Evolutionary conservation across 140 eudicot species (phyloP), one percentile per base, ranked within the genome.

Genomic region (Oenanthe javanica): DNA sequence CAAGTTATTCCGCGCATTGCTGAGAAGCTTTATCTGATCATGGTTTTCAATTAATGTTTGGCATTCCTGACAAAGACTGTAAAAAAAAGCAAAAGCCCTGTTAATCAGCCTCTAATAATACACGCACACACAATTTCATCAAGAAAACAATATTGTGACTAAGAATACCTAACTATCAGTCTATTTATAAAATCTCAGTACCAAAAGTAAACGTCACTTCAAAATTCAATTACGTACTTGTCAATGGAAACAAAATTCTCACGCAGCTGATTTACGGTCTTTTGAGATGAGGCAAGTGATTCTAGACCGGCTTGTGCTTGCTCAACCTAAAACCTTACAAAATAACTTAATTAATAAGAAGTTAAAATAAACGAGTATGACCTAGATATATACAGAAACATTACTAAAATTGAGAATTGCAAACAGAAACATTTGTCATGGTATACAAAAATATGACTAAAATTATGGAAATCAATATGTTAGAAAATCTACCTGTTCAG

Each of bases 291-390:
- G 77, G 88, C 83, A 77, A 95, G 97, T 79, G 99, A 89, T 77
- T 95, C 90, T 27, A 95, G 87, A 80, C 98, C 98, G 77, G 93
- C 93, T 87, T 95, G 99, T 57, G 99, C 99, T 79, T 95, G 97
- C 66, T 95, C 98, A 88, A 95, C 98, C 99, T 95, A 89, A 80
- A 89, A 25, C 42, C 66, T 25, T 6, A 25, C 75, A 49, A 77
- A 55, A 81, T 46, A 78, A 77, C 9, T 50, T 4, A 6, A 49
- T 5, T 15, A 76, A 49, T 0, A 49, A n/a, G 8, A 10, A 21
- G 10, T 21, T 43, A 46, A 47, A 19, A 47, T n/a, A 74, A 5
- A 45, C 25, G 9, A n/a, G 54, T 49, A 47, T 46, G 47, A 12
- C 12, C 6, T 67, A 67, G 2, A 31, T 4, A 67, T 6, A 13